phyloP scores from a whole-genome alignment of 1,284 basidiomycete genomes.

The Anthracocystis walkeri region DNA sequence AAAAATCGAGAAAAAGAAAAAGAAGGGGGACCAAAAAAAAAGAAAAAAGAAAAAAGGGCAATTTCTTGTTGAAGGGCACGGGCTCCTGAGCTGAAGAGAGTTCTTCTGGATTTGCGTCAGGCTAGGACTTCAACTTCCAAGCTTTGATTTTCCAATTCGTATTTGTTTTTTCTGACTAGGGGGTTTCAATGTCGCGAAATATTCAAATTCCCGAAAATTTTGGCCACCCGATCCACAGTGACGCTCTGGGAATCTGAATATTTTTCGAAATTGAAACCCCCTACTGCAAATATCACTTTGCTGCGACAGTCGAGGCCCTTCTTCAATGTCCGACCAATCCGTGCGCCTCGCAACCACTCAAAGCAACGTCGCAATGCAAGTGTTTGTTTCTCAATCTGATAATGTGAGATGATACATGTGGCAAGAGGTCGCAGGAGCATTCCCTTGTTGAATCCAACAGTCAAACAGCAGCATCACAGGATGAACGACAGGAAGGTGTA shows the following conservation, averaged over 20 bases:
- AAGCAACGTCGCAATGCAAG: neutral
- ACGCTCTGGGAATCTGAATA: too few species aligned
- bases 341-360: neutral
- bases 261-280: too few species aligned
- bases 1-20: slow-evolving; percentile 7
- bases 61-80: neutral
- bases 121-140: slow-evolving; percentile 15
- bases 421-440: too few species aligned
- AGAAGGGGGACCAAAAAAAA: too few species aligned
- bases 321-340: slow-evolving; percentile 11
- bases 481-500: too few species aligned
- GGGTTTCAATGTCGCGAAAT: too few species aligned
- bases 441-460: too few species aligned
- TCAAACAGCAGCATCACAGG: too few species aligned
- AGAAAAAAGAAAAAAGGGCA: neutral
- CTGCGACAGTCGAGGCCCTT: neutral
- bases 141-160: neutral
- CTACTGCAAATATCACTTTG: too few species aligned
- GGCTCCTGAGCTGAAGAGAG: neutral
- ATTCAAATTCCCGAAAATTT: too few species aligned
- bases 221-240: too few species aligned
- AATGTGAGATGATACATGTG: neutral
- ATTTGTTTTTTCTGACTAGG: too few species aligned
- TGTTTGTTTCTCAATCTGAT: neutral
- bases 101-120: slow-evolving; percentile 40